These are phyloP conservation scores for Trichoderma sp. DNA, from an alignment of 2,329 filamentous ascomycete species.

Conservation along the genomic window DNA sequence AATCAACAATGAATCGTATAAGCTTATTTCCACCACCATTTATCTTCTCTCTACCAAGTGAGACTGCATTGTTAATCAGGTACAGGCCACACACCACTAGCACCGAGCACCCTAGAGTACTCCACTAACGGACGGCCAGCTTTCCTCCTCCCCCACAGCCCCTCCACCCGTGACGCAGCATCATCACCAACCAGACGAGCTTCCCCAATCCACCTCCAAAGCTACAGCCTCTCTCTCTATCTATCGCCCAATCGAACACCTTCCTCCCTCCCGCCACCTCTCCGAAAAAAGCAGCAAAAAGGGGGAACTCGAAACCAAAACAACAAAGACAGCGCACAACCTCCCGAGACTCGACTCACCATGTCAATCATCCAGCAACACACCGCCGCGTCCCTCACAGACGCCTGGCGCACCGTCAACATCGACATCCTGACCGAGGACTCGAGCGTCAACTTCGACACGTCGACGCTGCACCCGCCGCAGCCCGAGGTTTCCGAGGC, in stretches of 20 bases:
- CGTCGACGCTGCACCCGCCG: slow-evolving; percentile 75
- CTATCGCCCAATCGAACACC: background rate
- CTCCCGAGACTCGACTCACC: background rate
- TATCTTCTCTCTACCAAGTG: background rate
- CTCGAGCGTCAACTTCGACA: slow-evolving; percentile 87
- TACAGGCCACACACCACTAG: background rate
- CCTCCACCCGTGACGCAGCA: slow-evolving; percentile 36
- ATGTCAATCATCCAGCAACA: slow-evolving; percentile 70
- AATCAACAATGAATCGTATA: background rate
- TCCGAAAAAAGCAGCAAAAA: background rate
- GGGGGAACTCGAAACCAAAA: background rate
- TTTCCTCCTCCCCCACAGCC: slow-evolving; percentile 21
- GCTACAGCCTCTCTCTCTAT: background rate
- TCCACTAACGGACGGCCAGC: background rate
- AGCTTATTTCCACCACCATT: background rate
- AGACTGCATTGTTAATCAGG: background rate
- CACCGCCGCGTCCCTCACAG: slow-evolving; percentile 56
- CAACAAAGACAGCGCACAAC: background rate
- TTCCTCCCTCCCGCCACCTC: background rate
- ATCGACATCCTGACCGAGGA: slow-evolving; percentile 89
- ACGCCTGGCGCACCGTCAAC: slow-evolving; percentile 85
- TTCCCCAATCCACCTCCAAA: slow-evolving; percentile 16
- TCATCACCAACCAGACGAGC: slow-evolving; percentile 22
- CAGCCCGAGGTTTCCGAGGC: slow-evolving; percentile 70
- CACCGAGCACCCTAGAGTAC: background rate